Percentiles rank a stretch among this genome's conserved stretches.
Evolutionary conservation across 129 eudicot genomes (phyloP).

Genomic region (Apium graveolens): DNA sequence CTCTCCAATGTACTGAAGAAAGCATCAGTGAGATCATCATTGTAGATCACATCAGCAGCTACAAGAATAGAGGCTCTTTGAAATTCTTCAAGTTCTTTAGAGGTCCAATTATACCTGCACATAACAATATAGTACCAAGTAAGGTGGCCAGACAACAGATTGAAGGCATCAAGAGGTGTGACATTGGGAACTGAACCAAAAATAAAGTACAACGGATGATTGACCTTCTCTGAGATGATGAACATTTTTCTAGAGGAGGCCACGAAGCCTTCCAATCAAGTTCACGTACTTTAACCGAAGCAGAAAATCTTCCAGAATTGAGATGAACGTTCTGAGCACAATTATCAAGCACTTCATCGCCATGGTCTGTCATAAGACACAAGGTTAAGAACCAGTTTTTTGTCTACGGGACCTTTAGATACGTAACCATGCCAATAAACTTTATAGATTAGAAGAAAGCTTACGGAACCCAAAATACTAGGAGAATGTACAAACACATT

Average conservation of each 20-base stretch:
- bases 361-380: slow-evolving; percentile 6
- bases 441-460: neutral
- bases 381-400: neutral
- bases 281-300: slow-evolving; percentile 67
- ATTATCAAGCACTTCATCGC: slow-evolving; percentile 7
- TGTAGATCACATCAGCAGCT: slow-evolving; percentile 96
- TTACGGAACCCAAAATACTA: neutral
- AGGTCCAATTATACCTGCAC: slow-evolving; percentile 60
- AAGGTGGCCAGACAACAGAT: neutral
- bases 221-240: slow-evolving; percentile 31
- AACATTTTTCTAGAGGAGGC: neutral
- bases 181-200: neutral
- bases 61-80: slow-evolving; percentile 61
- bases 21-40: slow-evolving; percentile 90
- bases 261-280: slow-evolving; percentile 82
- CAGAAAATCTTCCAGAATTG: slow-evolving; percentile 25
- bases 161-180: neutral
- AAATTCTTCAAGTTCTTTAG: slow-evolving; percentile 56
- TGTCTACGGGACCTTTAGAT: neutral
- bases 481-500: neutral
- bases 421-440: neutral
- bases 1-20: slow-evolving; percentile 49
- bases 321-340: slow-evolving; percentile 3
- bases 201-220: neutral
- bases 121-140: slow-evolving; percentile 7